Base-by-base conservation (phyloP, 371 early-diverging fungal genomes). In the Choanephora cucurbitarum region DNA sequence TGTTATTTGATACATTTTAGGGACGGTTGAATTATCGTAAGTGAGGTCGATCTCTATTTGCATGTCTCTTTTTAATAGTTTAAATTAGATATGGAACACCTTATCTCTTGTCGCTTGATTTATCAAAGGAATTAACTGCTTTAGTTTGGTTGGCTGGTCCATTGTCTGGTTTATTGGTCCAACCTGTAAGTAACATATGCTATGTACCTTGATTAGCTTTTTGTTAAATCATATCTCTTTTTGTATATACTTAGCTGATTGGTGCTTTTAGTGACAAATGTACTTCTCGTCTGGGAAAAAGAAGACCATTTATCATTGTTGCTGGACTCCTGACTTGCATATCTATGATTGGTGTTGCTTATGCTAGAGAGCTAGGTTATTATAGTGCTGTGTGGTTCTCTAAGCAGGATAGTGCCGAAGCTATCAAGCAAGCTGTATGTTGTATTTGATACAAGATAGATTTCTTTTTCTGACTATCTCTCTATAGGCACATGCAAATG, bases 121-220 rank as follows among this genome's bases (percentile, higher is more conserved):
- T 91, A 52, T 69, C 86, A 13, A 79, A 85, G 52, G 66, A 85
- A n/a, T 48, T 86, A 50, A 87, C 89, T 8, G 75, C 84, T 2
- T 46, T 80, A 57, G 77, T 90, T 5, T 92, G 93, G 93, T 69
- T 92, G 17, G 89, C 89, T 4, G 93, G 91, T 3, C 93, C 93
- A 3, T 75, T 92, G 15, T 88, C 90, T 8, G 88, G 73, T 53
- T 72, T 91, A 19, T 57, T 91, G 23, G 87, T 86, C 50, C 92
- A 91, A 58, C 92, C 92, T 23, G 70, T 67, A 57, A 59, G 49
- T 52, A 39, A 17, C n/a, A 5, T 31, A 28, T 19, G 43, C 10
- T 9, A 18, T 34, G 42, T 31, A 10, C 31, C 31, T 33, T 42
- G 24, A 28, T 14, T 15, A 13, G n/a, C 1, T 8, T 21, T 13